Evolutionary conservation across 257 asterid species (phyloP), one percentile per base, ranked within the genome.

Genomic region (Penstemon newberryi): DNA sequence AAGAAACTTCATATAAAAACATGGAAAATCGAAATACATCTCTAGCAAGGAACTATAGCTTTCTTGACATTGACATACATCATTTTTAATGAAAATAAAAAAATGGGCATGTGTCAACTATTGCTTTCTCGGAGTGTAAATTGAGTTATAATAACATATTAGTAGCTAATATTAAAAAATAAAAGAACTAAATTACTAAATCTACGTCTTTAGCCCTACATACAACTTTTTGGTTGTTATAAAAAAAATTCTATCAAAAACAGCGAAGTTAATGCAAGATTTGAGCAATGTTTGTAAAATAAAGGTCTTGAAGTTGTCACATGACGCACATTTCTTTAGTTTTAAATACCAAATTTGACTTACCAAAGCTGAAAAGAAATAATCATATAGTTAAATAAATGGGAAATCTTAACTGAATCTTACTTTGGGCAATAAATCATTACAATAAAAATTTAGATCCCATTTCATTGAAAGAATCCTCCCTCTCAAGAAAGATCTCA

Each of bases 331-430:
- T 15, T 15, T 15, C 18, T 15, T 15, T 15, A 15, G 33, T 25
- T 25, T 25, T 25, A 25, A 25, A 25, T 25, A 25, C 33, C 33
- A 25, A 25, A 1, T 25, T 25, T 25, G 33, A 25, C 33, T 25
- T 25, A 25, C 33, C 2, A 25, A 54, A 18, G 3, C 59, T 54
- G 0, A 45, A 5, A 9, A 9, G 47, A 61, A 43, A 7, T 15
- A 19, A 2, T 40, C 66, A 5, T 25, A 15, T 67, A 25, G 33
- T 53, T 38, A 55, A 64, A 25, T 25, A 25, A 25, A 25, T 25
- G 58, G 39, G 33, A 79, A 75, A 79, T 80, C 78, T 77, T 12
- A 63, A 63, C 61, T 66, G 81, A 68, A 77, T 83, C 89, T 77
- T 64, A 60, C 70, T 61, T 73, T 73, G 70, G 45, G 53, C 65